Evolutionary conservation across 345 rosid species (phyloP).

Genomic region (Camelina sativa): DNA sequence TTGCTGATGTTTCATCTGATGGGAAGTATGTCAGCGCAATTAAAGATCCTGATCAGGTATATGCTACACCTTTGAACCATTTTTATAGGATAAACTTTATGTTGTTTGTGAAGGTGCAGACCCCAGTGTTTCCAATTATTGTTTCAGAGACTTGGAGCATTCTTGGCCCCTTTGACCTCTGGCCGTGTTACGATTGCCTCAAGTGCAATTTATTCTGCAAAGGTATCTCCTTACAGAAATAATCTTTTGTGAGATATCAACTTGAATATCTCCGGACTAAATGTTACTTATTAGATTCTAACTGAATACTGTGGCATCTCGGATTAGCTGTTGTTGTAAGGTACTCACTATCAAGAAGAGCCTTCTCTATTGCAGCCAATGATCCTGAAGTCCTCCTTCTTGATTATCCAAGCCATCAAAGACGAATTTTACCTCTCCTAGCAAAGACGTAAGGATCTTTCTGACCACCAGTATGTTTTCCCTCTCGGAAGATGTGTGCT

Average conservation of each 20-base stretch:
- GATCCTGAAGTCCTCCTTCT: conserved; percentile 88
- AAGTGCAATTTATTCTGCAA: conserved; percentile 64
- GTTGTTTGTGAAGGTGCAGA: no score
- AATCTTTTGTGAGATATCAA: background rate
- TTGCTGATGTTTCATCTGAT: no score
- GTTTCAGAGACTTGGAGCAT: conserved; percentile 93
- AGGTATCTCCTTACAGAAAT: conserved; percentile 51
- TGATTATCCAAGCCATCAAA: conserved; percentile 94
- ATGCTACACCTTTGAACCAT: no score
- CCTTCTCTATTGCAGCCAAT: conserved; percentile 69
- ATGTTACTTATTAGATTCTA: conserved; percentile 9
- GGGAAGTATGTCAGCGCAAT: no score
- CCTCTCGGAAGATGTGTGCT: no score
- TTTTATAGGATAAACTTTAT: no score
- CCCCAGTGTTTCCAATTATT: conserved; percentile 40
- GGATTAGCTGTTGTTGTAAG: conserved; percentile 79
- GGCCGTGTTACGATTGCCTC: conserved; percentile 84
- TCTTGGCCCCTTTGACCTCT: conserved; percentile 89
- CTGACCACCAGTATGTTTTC: no score
- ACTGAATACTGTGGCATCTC: conserved; percentile 49
- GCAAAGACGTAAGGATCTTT: conserved; percentile 76
- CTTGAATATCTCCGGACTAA: background rate
- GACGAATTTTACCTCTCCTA: conserved; percentile 89
- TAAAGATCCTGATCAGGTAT: no score
- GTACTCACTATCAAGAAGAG: conserved; percentile 82